Evolutionary conservation across 345 rosid genomes (phyloP).

Genomic region (Dipteronia sinensis): DNA sequence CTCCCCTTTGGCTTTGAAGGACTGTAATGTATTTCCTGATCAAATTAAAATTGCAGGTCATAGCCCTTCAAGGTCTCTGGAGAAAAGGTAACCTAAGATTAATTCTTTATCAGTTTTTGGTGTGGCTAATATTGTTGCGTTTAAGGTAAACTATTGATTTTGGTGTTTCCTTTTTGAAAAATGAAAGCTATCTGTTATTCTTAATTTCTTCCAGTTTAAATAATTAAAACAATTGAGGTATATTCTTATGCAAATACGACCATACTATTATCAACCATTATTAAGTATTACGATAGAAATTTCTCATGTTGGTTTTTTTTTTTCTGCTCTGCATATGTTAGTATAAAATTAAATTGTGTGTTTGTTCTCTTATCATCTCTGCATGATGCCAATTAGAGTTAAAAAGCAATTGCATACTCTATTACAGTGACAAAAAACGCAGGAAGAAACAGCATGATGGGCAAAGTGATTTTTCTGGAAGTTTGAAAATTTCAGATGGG

Average conservation of each 20-base stretch:
- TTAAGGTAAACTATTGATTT: neutral
- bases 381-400: neutral
- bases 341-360: neutral
- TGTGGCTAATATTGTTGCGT: neutral
- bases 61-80: slow-evolving; percentile 59
- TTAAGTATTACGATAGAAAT: neutral
- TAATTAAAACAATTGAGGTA: neutral
- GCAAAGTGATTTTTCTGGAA: slow-evolving; percentile 60
- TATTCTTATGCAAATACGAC: slow-evolving; percentile 2
- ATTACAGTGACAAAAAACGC: slow-evolving; percentile 52
- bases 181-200: neutral
- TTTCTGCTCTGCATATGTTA: neutral
- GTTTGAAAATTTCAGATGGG: slow-evolving; percentile 50
- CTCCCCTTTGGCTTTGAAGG: neutral
- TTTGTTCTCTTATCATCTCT: slow-evolving; percentile 6
- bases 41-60: slow-evolving; percentile 54
- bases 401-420: slow-evolving; percentile 12
- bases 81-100: slow-evolving; percentile 50
- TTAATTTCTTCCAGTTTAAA: neutral
- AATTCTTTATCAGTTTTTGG: slow-evolving; percentile 1
- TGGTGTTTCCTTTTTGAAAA: neutral
- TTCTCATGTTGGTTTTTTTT: neutral
- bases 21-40: slow-evolving; percentile 8
- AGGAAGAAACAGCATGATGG: slow-evolving; percentile 56
- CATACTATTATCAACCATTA: neutral